These are phyloP conservation scores for Aphanomyces euteiches DNA, from an alignment of 352 stramenopile species.

Conservation along the genomic window DNA sequence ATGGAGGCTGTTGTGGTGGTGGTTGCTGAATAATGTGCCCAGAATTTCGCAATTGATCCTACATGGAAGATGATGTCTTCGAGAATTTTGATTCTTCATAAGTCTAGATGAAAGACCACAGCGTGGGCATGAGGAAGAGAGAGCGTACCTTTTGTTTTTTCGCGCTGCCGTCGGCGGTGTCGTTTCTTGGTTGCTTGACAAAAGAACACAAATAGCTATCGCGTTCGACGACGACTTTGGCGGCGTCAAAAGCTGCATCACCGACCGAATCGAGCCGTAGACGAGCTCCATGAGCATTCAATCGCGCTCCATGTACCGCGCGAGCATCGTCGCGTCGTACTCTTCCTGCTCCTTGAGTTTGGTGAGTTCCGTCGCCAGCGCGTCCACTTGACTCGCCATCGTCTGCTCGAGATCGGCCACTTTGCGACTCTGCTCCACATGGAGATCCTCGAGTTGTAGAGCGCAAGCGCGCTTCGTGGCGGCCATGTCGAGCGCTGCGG, in stretches of 20 bases:
- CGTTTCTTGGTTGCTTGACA: too few species aligned
- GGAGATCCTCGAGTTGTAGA: neutral
- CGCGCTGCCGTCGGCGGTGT: too few species aligned
- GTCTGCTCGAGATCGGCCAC: neutral
- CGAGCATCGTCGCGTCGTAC: slow-evolving; percentile 28
- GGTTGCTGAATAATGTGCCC: too few species aligned
- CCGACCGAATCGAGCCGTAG: slow-evolving; percentile 26
- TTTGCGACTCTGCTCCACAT: neutral
- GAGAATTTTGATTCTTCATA: too few species aligned
- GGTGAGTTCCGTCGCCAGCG: slow-evolving; percentile 7
- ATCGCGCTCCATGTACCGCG: slow-evolving; percentile 25
- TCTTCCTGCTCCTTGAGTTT: slow-evolving; percentile 29
- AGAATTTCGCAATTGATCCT: too few species aligned
- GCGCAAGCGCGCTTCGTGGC: neutral
- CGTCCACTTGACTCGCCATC: neutral
- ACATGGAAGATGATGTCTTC: too few species aligned
- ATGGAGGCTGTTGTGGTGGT: too few species aligned
- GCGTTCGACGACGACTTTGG: neutral
- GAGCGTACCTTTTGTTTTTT: too few species aligned
- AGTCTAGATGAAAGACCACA: too few species aligned
- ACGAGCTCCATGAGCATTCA: slow-evolving; percentile 29
- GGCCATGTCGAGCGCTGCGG: neutral
- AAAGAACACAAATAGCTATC: neutral
- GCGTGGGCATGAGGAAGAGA: too few species aligned
- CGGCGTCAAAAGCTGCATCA: slow-evolving; percentile 27